Evolutionary conservation across 345 rosid species (phyloP).

Genomic region (Eucalyptus regnans): DNA sequence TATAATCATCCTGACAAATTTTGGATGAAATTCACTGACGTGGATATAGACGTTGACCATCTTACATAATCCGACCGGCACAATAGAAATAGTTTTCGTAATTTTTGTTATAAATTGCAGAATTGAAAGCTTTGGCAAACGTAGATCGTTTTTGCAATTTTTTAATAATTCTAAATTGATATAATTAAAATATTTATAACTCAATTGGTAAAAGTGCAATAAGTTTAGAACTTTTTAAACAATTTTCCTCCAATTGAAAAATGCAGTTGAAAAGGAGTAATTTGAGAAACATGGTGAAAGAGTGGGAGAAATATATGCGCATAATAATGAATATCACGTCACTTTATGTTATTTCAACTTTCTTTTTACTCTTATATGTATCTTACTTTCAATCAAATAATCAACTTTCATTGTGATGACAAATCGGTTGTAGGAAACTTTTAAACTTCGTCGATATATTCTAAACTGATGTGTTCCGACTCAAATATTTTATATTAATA

Average conservation of each 20-base stretch:
- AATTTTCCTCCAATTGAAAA: not conserved
- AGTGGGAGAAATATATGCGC: not conserved
- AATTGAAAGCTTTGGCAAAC: too few relatives aligned
- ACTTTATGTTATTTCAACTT: not conserved
- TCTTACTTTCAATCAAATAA: not conserved
- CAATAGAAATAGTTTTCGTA: too few relatives aligned
- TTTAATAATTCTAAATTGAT: too few relatives aligned
- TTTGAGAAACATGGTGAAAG: not conserved
- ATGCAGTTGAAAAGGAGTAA: not conserved
- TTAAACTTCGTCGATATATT: not conserved
- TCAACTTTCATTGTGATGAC: not conserved
- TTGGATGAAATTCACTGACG: rapidly evolving
- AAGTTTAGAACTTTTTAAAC: too few relatives aligned
- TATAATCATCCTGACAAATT: too few relatives aligned
- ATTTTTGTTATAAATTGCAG: too few relatives aligned
- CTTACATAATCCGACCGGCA: not conserved
- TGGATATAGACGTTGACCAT: not conserved
- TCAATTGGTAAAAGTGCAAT: too few relatives aligned
- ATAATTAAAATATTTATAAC: too few relatives aligned
- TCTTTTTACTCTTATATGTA: not conserved
- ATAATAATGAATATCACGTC: not conserved
- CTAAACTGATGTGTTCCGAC: not conserved
- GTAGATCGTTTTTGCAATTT: too few relatives aligned
- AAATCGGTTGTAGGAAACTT: not conserved
- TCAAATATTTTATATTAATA: not conserved